These are phyloP conservation scores for Aspergillus fijiensis DNA, from an alignment of 2,329 filamentous ascomycete genomes.

Conservation along the genomic window DNA sequence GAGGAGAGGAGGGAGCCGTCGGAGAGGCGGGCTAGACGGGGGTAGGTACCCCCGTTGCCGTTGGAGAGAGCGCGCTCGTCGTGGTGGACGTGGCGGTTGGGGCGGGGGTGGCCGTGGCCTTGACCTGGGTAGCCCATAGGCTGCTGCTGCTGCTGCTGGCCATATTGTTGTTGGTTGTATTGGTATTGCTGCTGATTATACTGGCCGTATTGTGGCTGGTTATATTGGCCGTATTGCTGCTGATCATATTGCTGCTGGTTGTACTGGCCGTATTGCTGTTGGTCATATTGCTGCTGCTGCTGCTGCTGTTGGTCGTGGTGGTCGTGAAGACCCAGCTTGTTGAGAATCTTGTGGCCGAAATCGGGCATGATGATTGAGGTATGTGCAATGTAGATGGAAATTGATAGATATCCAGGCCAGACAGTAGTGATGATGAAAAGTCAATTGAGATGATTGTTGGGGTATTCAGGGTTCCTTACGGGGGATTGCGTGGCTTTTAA, in stretches of 20 bases:
- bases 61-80: slow-evolving; percentile 35
- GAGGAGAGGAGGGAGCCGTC: slow-evolving; percentile 50
- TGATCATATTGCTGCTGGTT: background rate
- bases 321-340: slow-evolving; percentile 28
- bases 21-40: slow-evolving; percentile 46
- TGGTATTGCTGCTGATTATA: background rate
- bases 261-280: background rate
- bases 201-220: background rate
- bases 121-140: background rate
- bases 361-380: slow-evolving; percentile 25
- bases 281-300: too few relatives aligned
- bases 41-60: slow-evolving; percentile 46
- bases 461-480: background rate
- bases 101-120: slow-evolving; percentile 10
- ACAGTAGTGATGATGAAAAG: background rate
- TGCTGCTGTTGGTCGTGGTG: slow-evolving; percentile 10
- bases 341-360: slow-evolving; percentile 35
- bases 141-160: background rate
- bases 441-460: background rate
- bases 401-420: too few relatives aligned
- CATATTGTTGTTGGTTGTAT: background rate
- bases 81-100: slow-evolving; percentile 29
- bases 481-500: background rate
- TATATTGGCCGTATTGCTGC: background rate
- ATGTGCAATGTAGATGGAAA: background rate